Evolutionary conservation across 352 stramenopile species (phyloP).

Genomic region (Globisporangium apiculatum): DNA sequence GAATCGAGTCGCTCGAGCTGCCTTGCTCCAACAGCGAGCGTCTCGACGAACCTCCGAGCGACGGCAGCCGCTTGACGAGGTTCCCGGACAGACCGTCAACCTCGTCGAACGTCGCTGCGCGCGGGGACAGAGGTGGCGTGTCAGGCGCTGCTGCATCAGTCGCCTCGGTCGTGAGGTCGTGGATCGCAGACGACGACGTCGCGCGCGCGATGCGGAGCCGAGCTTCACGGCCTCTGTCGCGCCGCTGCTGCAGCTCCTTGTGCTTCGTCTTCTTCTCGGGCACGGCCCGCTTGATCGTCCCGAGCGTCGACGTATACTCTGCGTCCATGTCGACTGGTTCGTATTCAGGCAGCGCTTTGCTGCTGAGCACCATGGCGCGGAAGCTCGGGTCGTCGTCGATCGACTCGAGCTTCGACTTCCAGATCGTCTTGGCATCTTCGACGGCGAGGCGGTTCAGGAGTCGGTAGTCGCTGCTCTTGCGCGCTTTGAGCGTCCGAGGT

Average conservation of each 20-base stretch:
- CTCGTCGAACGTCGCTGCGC: constrained; percentile 7
- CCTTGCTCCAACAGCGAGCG: background rate
- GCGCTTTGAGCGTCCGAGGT: constrained; percentile 16
- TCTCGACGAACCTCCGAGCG: constrained; percentile 2
- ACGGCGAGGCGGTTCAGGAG: constrained; percentile 49
- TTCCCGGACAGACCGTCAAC: background rate
- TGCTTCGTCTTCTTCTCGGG: constrained; percentile 64
- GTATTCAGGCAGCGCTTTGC: background rate
- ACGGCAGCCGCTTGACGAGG: constrained; percentile 3
- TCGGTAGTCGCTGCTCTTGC: constrained; percentile 50
- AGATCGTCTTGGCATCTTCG: constrained; percentile 37
- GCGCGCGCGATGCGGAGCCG: constrained; percentile 23
- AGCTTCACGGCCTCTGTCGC: constrained; percentile 46
- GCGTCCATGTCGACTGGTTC: background rate
- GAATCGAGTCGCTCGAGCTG: background rate
- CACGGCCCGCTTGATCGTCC: constrained; percentile 12
- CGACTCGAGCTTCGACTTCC: constrained; percentile 38
- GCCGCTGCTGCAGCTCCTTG: constrained; percentile 47
- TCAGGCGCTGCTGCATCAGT: background rate
- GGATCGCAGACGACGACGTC: constrained; percentile 3
- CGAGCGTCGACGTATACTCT: background rate
- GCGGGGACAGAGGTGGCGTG: background rate
- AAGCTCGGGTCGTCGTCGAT: constrained; percentile 38
- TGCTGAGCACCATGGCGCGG: constrained; percentile 4
- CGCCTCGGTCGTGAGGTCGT: background rate